phyloP scores from a whole-genome alignment of 495 filamentous ascomycete genomes.

The Viridothelium virens region DNA sequence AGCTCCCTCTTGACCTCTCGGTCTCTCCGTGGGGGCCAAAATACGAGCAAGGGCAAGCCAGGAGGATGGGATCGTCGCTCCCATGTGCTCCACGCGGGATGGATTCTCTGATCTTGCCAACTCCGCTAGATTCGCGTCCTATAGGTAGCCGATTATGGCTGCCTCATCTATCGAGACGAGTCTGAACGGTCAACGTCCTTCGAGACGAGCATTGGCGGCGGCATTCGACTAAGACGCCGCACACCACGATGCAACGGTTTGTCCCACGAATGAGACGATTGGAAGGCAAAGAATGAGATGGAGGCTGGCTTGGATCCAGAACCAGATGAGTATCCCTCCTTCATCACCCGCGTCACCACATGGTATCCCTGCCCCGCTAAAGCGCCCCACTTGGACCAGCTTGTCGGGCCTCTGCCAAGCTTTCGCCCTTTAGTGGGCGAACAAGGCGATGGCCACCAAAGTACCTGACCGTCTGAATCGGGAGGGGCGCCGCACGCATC shows the following conservation, averaged over 20 bases:
- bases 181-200: background rate
- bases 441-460: slow-evolving; percentile 1
- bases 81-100: slow-evolving; percentile 7
- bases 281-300: background rate
- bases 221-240: background rate
- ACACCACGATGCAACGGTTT: background rate
- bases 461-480: slow-evolving; percentile 11
- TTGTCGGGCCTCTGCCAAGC: slow-evolving; percentile 9
- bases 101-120: slow-evolving; percentile 1
- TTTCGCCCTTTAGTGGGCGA: background rate
- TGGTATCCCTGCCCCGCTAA: slow-evolving; percentile 1
- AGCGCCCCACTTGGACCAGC: background rate
- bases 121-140: background rate
- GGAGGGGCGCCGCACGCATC: slow-evolving; percentile 8
- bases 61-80: slow-evolving; percentile 8
- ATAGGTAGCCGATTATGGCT: background rate
- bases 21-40: slow-evolving; percentile 7
- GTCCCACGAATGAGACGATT: background rate
- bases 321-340: background rate
- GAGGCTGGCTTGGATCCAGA: background rate
- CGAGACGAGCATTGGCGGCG: background rate
- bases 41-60: background rate
- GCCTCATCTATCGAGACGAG: background rate
- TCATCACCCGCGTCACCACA: slow-evolving; percentile 11
- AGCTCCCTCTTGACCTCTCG: background rate